These are phyloP conservation scores for Roridomyces roridus DNA, from an alignment of 768 basidiomycete genomes.

Conservation along the genomic window DNA sequence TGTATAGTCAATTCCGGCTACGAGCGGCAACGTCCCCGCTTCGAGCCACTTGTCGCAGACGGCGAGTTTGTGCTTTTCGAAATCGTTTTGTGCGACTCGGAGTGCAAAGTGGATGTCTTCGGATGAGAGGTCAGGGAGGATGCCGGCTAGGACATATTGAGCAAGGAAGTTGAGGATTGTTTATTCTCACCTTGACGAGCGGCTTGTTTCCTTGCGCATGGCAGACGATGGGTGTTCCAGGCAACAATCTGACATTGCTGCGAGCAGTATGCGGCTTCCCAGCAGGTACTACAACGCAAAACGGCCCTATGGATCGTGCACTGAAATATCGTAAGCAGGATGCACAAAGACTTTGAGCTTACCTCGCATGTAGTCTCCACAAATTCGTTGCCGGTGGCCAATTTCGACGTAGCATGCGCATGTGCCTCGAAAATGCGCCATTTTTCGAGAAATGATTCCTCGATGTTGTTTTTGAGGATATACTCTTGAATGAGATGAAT, in stretches of 20 bases:
- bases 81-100: slow-evolving; percentile 10
- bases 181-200: not conserved
- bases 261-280: slow-evolving; percentile 7
- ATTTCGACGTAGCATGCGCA: not conserved
- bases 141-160: not conserved
- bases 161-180: not conserved
- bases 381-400: not conserved
- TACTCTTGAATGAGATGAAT: not conserved
- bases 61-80: slow-evolving; percentile 8
- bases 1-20: slow-evolving; percentile 15
- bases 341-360: too few species aligned
- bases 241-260: not conserved
- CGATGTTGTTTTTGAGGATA: not conserved
- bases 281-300: slow-evolving; percentile 9
- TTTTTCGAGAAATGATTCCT: not conserved
- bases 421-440: not conserved
- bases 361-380: not conserved
- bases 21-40: slow-evolving; percentile 5
- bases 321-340: not conserved
- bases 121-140: not conserved
- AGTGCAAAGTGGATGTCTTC: slow-evolving; percentile 14
- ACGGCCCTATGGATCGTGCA: not conserved
- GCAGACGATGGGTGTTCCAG: not conserved
- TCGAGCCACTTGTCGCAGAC: slow-evolving; percentile 1
- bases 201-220: not conserved